phyloP scores from a whole-genome alignment of 176 grass and related monocot genomes.

The Juncus inflexus region DNA sequence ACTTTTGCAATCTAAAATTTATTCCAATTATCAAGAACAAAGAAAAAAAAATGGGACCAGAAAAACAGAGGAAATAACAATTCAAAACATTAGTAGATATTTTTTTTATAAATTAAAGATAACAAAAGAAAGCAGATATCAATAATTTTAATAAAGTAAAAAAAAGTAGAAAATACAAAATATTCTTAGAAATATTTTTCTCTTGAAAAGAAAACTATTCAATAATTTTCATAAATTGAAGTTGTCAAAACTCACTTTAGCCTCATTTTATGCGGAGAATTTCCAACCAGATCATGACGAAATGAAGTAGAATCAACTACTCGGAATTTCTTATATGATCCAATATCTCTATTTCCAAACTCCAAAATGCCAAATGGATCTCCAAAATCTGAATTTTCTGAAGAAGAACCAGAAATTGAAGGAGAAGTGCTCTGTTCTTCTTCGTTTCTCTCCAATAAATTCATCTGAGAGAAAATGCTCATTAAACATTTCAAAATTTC shows the following conservation, averaged over 20 bases:
- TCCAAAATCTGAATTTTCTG: conserved; percentile 34
- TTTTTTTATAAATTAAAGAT: no score
- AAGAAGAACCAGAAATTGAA: conserved; percentile 53
- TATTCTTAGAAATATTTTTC: neutral
- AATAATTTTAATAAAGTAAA: neutral
- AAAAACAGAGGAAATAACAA: conserved; percentile 2
- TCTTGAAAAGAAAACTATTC: neutral
- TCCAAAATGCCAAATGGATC: conserved; percentile 84
- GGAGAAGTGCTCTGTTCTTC: conserved; percentile 49
- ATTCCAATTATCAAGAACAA: neutral
- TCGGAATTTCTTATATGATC: conserved; percentile 61
- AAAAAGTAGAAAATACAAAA: conserved; percentile 13
- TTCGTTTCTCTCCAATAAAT: conserved; percentile 24
- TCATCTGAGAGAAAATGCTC: conserved; percentile 64
- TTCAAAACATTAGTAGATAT: neutral
- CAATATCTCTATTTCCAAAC: conserved; percentile 63
- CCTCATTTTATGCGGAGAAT: conserved; percentile 41
- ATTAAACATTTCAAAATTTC: conserved; percentile 76
- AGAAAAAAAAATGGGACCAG: neutral
- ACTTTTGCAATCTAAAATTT: no score
- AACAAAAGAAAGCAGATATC: neutral
- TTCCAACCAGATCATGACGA: conserved; percentile 34
- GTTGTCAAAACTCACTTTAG: conserved; percentile 54
- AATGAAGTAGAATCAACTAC: conserved; percentile 48
- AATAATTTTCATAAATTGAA: neutral